phyloP scores from a whole-genome alignment of 2,329 filamentous ascomycete genomes.

The Epichloe hybrida region DNA sequence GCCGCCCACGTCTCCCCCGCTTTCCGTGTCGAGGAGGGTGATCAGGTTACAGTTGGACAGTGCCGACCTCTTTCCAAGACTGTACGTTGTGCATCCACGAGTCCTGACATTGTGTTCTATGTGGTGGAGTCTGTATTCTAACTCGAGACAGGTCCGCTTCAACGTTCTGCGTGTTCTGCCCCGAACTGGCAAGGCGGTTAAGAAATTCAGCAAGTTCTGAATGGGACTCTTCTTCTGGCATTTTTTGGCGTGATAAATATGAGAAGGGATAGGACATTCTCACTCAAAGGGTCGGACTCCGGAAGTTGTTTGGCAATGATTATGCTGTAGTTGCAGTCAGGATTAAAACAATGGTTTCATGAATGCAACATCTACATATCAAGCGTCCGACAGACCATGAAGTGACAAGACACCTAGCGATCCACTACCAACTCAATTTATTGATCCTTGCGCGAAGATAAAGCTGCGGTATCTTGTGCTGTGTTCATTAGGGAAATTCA shows the following conservation, averaged over 20 bases:
- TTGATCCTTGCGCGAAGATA: not conserved
- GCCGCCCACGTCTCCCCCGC: slow-evolving; percentile 97
- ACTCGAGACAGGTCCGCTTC: slow-evolving; percentile 69
- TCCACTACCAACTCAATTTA: not conserved
- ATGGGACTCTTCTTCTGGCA: slow-evolving; percentile 34
- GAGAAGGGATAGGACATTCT: slow-evolving; percentile 23
- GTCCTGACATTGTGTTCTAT: not conserved
- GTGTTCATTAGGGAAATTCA: no score
- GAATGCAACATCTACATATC: slow-evolving; percentile 18
- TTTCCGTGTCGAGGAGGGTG: slow-evolving; percentile 99
- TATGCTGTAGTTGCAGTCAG: slow-evolving; percentile 33
- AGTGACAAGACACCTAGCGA: not conserved
- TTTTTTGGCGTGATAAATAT: slow-evolving; percentile 42
- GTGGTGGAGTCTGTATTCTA: slow-evolving; percentile 7
- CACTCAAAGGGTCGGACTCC: slow-evolving; percentile 26
- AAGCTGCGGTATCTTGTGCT: no score
- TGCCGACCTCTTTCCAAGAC: slow-evolving; percentile 99
- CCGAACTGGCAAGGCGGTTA: slow-evolving; percentile 92
- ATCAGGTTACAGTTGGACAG: slow-evolving; percentile 98
- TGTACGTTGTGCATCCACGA: slow-evolving; percentile 47
- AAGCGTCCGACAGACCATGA: not conserved
- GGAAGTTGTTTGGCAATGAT: slow-evolving; percentile 29
- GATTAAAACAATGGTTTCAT: slow-evolving; percentile 26
- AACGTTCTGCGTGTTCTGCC: slow-evolving; percentile 98
- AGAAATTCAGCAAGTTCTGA: slow-evolving; percentile 99